Evolutionary conservation across 2,329 filamentous ascomycete genomes (phyloP).

Genomic region (Mycosphaerella arachidis): DNA sequence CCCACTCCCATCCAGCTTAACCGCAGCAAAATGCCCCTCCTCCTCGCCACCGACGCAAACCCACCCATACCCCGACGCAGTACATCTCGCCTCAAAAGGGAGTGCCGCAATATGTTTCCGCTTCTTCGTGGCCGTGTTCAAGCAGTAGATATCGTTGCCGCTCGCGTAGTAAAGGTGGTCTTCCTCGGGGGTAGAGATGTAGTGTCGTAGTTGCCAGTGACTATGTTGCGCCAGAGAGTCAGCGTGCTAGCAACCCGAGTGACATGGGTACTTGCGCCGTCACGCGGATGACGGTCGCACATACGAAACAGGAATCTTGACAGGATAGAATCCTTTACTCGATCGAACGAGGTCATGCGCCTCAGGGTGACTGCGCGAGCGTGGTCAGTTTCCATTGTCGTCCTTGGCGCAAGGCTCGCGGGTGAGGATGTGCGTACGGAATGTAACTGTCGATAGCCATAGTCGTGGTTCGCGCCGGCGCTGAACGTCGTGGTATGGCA

Average conservation of each 20-base stretch:
- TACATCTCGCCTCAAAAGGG: conserved; percentile 68
- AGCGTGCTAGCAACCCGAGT: background rate
- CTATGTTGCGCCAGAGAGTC: conserved; percentile 39
- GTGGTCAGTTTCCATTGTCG: conserved; percentile 1
- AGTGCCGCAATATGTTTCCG: conserved; percentile 69
- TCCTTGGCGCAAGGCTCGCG: background rate
- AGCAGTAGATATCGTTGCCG: conserved; percentile 56
- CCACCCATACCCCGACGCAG: conserved; percentile 82
- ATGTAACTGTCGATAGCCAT: conserved; percentile 12
- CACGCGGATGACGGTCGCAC: conserved; percentile 16
- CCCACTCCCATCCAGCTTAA: conserved; percentile 52
- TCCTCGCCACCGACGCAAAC: conserved; percentile 82
- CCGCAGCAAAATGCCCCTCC: conserved; percentile 78
- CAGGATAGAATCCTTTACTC: conserved; percentile 44
- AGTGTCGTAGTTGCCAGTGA: conserved; percentile 84
- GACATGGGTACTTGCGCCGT: conserved; percentile 1
- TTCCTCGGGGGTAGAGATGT: conserved; percentile 74
- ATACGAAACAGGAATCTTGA: conserved; percentile 47
- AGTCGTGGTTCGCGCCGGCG: background rate
- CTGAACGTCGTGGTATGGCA: background rate
- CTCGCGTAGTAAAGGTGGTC: conserved; percentile 82
- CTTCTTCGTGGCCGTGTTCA: conserved; percentile 64
- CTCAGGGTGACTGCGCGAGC: conserved; percentile 40
- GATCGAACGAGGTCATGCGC: conserved; percentile 43
- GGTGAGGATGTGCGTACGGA: background rate